Percentiles rank a stretch among this genome's conserved stretches.
Evolutionary conservation across 2,329 filamentous ascomycete genomes (phyloP).

Genomic region (Phyllosticta paracitricarpa): DNA sequence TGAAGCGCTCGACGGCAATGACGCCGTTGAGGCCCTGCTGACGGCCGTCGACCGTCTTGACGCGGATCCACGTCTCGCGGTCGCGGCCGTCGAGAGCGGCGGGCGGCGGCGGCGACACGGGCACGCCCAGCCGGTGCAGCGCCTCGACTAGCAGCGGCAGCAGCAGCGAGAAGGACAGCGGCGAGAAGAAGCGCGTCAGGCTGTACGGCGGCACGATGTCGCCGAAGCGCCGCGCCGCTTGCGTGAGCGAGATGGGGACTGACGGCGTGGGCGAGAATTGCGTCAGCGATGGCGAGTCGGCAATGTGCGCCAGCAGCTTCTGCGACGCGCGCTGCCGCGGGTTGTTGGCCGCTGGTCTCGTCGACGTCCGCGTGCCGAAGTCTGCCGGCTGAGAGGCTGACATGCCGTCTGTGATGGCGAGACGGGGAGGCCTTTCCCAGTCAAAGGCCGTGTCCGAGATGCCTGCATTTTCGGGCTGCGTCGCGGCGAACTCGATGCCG

Average conservation of each 20-base stretch:
- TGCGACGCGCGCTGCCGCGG: constrained; percentile 11
- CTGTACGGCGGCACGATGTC: constrained; percentile 85
- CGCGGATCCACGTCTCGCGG: constrained; percentile 54
- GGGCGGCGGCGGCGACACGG: constrained; percentile 42
- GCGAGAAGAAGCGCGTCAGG: constrained; percentile 86
- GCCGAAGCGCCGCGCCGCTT: constrained; percentile 76
- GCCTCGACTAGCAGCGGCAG: constrained; percentile 72
- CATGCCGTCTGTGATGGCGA: constrained; percentile 33
- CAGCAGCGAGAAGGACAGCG: constrained; percentile 63
- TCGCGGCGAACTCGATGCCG: constrained; percentile 55
- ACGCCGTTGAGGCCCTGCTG: constrained; percentile 65
- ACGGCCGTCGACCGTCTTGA: constrained; percentile 65
- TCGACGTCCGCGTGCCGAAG: constrained; percentile 35
- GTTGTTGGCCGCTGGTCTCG: constrained; percentile 17
- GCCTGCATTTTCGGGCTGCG: constrained; percentile 66
- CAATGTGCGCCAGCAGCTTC: constrained; percentile 50
- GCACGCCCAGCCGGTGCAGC: constrained; percentile 76
- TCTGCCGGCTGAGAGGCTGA: constrained; percentile 39
- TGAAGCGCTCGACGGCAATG: constrained; percentile 60
- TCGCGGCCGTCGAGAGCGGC: constrained; percentile 29
- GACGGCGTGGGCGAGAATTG: constrained; percentile 76
- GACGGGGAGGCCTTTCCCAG: constrained; percentile 68
- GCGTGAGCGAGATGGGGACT: constrained; percentile 75
- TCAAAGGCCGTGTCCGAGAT: constrained; percentile 70
- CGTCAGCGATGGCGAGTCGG: constrained; percentile 71